Base-by-base conservation (phyloP, 1,139 yeast genomes). In the Chernovozyma aurita region DNA sequence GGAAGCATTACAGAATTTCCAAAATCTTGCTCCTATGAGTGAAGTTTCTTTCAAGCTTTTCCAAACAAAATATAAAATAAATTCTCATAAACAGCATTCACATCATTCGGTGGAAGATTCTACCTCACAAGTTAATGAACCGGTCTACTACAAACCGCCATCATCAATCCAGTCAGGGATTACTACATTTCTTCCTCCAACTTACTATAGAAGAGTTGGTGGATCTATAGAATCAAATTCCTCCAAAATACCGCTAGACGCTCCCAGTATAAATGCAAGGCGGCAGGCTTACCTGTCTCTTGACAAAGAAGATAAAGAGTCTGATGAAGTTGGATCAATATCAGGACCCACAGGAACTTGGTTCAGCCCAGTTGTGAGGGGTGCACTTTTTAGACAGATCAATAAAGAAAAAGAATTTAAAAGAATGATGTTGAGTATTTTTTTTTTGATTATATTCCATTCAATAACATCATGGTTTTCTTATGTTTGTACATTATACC, bases 91-190 rank as follows among this genome's bases (percentile, higher is more conserved):
- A 13, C 47, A 41, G 24, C 37, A 36, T 18, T 15, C 30, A 24
- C 37, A 36, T 17, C 30, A 31, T 13, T 13, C 15, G 21, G 14
- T 28, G 28, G 18, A 25, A 9, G 27, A 26, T 12, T 3, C 5
- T 28, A 15, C 37, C 31, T 18, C 33, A 28, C 13, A 32, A 6
- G 38, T 31, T 18, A 51, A 49, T 29, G 45, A 47, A 14, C 61
- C 70, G 4, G 53, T 63, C 16, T 65, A 65, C 43, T 65, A 65
- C 38, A 52, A 52, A 34, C 69, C 70, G 1, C 68, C 70, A 11
- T 49, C 62, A 4, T 51, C 65, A 1, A 48, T 49, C 16, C 56
- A 53, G 27, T 58, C 55, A 38, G 70, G 68, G 7, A 50, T 64
- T 13, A 52, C 55, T 34, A 44, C 48, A 27, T 58, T 58, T 31